Percentiles rank a stretch among this genome's conserved stretches.
phyloP scores from a whole-genome alignment of 2,329 filamentous ascomycete species.

The Colletotrichum scovillei region DNA sequence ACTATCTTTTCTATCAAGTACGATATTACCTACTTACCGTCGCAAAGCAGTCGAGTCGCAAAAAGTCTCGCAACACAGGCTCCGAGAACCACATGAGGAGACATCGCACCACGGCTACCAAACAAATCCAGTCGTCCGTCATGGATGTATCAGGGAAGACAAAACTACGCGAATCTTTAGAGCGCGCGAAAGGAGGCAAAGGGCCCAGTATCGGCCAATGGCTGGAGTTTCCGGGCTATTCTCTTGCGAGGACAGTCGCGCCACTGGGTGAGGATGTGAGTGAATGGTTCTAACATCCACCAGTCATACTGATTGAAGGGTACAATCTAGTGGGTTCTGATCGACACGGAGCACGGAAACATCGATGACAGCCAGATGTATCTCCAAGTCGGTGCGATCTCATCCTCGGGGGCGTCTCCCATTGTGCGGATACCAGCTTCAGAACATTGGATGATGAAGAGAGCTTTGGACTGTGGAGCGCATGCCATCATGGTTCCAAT shows the following conservation, averaged over 20 bases:
- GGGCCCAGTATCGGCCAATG: conserved; percentile 45
- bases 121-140: conserved; percentile 37
- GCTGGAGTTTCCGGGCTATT: conserved; percentile 46
- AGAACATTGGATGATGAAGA: conserved; percentile 18
- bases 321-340: conserved; percentile 2
- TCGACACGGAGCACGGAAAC: conserved; percentile 13
- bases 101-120: too few species aligned
- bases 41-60: too few species aligned
- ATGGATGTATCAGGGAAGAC: conserved; percentile 46
- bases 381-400: conserved; percentile 16
- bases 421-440: conserved; percentile 10
- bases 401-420: not conserved
- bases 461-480: conserved; percentile 61
- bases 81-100: too few species aligned
- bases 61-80: too few species aligned
- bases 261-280: conserved; percentile 44
- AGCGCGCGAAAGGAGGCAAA: conserved; percentile 41
- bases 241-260: conserved; percentile 44
- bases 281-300: not conserved
- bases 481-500: conserved; percentile 61
- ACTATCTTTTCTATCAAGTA: too few species aligned
- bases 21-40: too few species aligned
- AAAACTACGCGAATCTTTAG: conserved; percentile 42
- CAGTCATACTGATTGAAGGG: not conserved
- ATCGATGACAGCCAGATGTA: conserved; percentile 18